Evolutionary conservation across 2,329 filamentous ascomycete genomes (phyloP).

Genomic region (Neocucurbitaria cava): DNA sequence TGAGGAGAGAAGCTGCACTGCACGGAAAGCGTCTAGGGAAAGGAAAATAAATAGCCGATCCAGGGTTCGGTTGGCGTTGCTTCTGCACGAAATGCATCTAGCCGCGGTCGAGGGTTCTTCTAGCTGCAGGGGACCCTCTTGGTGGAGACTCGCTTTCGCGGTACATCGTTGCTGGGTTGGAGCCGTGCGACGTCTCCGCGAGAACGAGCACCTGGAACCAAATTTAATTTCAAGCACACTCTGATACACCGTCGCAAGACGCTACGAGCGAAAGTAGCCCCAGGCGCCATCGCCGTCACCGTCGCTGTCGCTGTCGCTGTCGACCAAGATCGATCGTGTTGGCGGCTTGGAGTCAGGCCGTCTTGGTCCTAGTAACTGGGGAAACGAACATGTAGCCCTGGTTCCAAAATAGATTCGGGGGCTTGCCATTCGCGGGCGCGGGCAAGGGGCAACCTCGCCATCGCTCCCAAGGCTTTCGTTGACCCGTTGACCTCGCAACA

Average conservation of each 20-base stretch:
- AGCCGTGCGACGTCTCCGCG: no score
- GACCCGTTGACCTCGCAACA: conserved; percentile 39
- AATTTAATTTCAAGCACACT: not conserved
- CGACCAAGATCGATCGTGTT: not conserved
- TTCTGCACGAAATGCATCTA: conserved; percentile 16
- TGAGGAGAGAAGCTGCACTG: not conserved
- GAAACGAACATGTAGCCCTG: no score
- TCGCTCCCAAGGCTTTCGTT: conserved; percentile 17
- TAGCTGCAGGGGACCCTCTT: conserved; percentile 9
- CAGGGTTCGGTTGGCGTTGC: conserved; percentile 5
- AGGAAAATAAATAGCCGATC: conserved; percentile 4
- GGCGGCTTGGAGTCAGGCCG: conserved; percentile 1
- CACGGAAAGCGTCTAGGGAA: not conserved
- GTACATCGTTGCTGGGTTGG: no score
- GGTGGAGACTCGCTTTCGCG: not conserved
- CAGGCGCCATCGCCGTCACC: no score
- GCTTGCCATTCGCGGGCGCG: conserved; percentile 12
- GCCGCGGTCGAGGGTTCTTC: conserved; percentile 6
- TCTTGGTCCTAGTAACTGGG: conserved; percentile 15
- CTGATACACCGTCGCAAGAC: not conserved
- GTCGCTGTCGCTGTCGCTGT: not conserved
- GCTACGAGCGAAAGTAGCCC: not conserved
- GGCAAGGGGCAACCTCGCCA: conserved; percentile 14
- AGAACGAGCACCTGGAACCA: not conserved
- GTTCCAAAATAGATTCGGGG: conserved; percentile 23